Evolutionary conservation across 805 yeast genomes (phyloP).

Genomic region (Saccharomyces paradoxus): DNA sequence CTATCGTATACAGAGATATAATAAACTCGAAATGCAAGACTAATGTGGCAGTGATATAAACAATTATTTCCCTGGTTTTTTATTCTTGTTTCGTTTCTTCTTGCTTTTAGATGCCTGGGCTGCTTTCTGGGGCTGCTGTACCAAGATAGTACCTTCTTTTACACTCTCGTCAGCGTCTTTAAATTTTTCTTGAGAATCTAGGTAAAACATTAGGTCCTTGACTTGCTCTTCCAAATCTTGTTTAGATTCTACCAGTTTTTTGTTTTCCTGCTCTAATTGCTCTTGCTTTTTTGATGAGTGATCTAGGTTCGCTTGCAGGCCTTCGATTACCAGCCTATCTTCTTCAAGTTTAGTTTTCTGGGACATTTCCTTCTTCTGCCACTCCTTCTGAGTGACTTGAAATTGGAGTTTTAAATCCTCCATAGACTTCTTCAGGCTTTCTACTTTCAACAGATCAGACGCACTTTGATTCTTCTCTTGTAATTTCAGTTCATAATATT

Average conservation of each 20-base stretch:
- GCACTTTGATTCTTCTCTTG: conserved; percentile 24
- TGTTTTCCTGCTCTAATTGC: conserved; percentile 27
- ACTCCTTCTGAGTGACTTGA: conserved; percentile 12
- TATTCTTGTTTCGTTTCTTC: conserved; percentile 16
- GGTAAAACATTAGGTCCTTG: conserved; percentile 69
- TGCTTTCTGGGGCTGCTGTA: conserved; percentile 19
- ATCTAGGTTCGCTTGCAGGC: conserved; percentile 40
- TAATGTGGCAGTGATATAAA: not conserved
- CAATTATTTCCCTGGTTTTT: conserved; percentile 1
- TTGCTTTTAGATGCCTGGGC: conserved; percentile 3
- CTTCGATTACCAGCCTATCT: conserved; percentile 34
- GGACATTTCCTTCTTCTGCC: conserved; percentile 10
- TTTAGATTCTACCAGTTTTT: conserved; percentile 33
- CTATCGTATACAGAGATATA: not conserved
- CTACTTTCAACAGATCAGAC: conserved; percentile 11
- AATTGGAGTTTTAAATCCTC: conserved; percentile 12
- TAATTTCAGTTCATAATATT: conserved; percentile 58
- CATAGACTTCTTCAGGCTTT: conserved; percentile 17
- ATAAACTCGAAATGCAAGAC: not conserved
- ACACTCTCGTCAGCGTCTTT: conserved; percentile 65
- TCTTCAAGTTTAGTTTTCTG: conserved; percentile 19
- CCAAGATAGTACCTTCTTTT: conserved; percentile 57
- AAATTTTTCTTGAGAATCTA: conserved; percentile 66
- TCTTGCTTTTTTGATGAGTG: conserved; percentile 37
- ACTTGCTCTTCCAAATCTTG: conserved; percentile 54